Conservation (phyloP, 805 yeast genomes). For the Danielozyma ontarioensis region DNA sequence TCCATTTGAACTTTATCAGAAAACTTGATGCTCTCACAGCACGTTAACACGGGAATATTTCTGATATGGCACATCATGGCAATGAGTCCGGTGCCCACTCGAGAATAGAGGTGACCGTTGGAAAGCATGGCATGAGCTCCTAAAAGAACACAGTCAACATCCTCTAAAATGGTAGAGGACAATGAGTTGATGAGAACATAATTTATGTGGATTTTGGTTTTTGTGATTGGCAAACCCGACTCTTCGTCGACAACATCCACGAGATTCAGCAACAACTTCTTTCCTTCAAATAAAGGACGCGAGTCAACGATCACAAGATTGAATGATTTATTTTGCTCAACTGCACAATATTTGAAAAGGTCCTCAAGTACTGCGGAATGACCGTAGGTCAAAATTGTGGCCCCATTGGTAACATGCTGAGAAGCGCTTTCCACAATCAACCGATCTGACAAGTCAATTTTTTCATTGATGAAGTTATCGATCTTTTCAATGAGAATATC, state of each 20-base stretch:
- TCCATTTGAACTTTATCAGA: conserved; percentile 94
- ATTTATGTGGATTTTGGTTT: conserved; percentile 62
- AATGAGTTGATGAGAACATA: conserved; percentile 78
- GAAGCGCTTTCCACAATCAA: conserved; percentile 80
- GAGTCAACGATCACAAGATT: conserved; percentile 87
- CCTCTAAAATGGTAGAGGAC: conserved; percentile 68
- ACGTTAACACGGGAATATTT: conserved; percentile 89
- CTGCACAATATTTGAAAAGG: conserved; percentile 62
- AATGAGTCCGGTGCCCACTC: conserved; percentile 91
- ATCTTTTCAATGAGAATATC: conserved; percentile 57
- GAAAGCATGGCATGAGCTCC: conserved; percentile 98
- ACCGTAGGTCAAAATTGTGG: conserved; percentile 82
- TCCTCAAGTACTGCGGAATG: conserved; percentile 79
- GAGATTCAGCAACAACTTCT: conserved; percentile 62
- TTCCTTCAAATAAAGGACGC: conserved; percentile 92
- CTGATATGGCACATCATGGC: conserved; percentile 87
- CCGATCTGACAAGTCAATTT: conserved; percentile 75
- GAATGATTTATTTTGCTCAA: conserved; percentile 57
- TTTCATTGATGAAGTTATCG: conserved; percentile 77
- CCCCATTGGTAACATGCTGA: conserved; percentile 66
- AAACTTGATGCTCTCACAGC: conserved; percentile 93
- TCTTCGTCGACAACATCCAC: conserved; percentile 30
- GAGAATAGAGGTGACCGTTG: conserved; percentile 85
- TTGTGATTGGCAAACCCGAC: conserved; percentile 34
- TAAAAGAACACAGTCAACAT: conserved; percentile 83